Evolutionary conservation across 2,329 filamentous ascomycete species (phyloP), one percentile per base, ranked within the genome.

Genomic region (Sarocladium kiliense): DNA sequence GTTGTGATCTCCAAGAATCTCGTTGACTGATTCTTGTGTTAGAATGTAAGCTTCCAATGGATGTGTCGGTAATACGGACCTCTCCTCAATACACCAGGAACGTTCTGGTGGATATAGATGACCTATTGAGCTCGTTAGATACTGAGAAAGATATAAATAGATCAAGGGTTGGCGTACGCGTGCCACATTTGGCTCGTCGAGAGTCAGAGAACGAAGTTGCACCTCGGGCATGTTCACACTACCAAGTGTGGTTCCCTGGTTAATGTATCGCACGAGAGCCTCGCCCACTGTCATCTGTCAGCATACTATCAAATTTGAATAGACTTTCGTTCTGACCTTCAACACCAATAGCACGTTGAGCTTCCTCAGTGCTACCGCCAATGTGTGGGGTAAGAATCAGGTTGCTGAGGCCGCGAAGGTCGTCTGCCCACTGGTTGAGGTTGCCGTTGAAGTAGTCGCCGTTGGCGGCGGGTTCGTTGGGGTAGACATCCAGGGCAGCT

Each of bases 221-320:
- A 96, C 89, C 73, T 97, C 94, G n/a, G 94, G 94, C 77, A 99
- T 79, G 75, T 99, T 99, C 69, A 97, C 94, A 58, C 92, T 91
- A 61, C 91, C 92, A 25, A 95, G 73, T 2, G 94, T 99, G 56
- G 87, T 85, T 58, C 94, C 94, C 71, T 94, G 91, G 75, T 97
- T 99, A 69, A 97, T 94, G 71, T 97, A 99, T 65, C 89, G 85
- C 56, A 96, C 88, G 54, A 99, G 78, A 39, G 92, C 89, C 49
- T 94, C 87, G 60, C 83, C 85, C 57, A 99, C 94, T 84, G 58
- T 44, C 14, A 14, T 53, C 50, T 58, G 51, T 58, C 37, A 55
- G 65, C 11, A 27, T 26, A 18, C 12, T 10, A 32, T 21, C 54
- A 27, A 25, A 16, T n/a, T 26, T 9, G 18, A n/a, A 23, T 14